Evolutionary conservation across 768 basidiomycete genomes (phyloP).

Genomic region (Trametes punicea): DNA sequence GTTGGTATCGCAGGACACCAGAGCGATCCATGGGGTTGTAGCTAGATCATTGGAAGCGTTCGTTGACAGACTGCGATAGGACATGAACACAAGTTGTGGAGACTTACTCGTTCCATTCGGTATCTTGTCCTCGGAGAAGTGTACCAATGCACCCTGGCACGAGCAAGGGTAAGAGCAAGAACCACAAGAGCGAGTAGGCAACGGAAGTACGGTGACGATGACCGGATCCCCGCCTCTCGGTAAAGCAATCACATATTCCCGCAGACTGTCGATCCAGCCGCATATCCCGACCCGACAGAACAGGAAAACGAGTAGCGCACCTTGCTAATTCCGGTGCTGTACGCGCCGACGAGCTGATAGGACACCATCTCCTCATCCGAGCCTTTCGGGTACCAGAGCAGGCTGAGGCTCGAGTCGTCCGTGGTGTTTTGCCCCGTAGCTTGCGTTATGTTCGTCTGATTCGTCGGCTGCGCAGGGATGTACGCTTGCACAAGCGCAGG

Average conservation of each 20-base stretch:
- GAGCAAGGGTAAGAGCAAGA: background rate
- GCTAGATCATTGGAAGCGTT: conserved; percentile 31
- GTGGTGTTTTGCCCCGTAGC: conserved; percentile 47
- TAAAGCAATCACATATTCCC: background rate
- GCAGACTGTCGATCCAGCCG: background rate
- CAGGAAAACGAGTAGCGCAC: conserved; percentile 34
- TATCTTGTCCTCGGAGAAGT: conserved; percentile 67
- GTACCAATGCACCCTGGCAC: conserved; percentile 73
- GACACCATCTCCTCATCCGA: conserved; percentile 41
- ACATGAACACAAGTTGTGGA: background rate
- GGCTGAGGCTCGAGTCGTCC: conserved; percentile 53
- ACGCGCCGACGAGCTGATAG: conserved; percentile 54
- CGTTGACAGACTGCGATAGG: no score
- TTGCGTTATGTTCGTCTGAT: conserved; percentile 48
- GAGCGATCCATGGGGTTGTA: conserved; percentile 86
- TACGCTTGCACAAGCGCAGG: conserved; percentile 40
- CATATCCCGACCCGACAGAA: background rate
- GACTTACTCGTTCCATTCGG: conserved; percentile 47
- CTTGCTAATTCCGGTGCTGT: conserved; percentile 50
- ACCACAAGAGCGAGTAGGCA: background rate
- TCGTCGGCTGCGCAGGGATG: conserved; percentile 71
- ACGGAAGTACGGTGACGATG: background rate
- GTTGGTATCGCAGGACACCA: conserved; percentile 81
- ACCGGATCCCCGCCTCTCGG: no score
- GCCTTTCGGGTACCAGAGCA: conserved; percentile 59